A percentile compares a stretch with the other conserved stretches of the same genome.
Evolutionary conservation across 495 filamentous ascomycete genomes (phyloP).

Genomic region (Penicillium alfredii): DNA sequence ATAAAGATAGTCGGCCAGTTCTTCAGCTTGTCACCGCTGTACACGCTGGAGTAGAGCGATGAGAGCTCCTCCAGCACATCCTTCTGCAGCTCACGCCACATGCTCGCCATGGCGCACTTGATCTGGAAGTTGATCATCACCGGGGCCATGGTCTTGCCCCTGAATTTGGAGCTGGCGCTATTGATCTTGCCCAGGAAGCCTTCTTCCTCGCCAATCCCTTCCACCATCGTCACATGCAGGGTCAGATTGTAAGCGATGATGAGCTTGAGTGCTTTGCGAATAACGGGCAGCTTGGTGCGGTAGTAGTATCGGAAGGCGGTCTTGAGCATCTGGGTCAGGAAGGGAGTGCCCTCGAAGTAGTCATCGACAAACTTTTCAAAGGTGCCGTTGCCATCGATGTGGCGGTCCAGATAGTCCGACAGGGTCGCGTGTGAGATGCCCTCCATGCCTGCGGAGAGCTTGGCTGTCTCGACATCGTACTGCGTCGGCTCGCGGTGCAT

Average conservation of each 20-base stretch:
- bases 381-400: conserved; percentile 69
- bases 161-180: conserved; percentile 69
- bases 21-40: conserved; percentile 88
- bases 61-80: conserved; percentile 91
- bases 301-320: conserved; percentile 85
- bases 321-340: conserved; percentile 89
- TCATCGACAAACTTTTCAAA: conserved; percentile 90
- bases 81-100: conserved; percentile 95
- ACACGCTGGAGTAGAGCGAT: conserved; percentile 81
- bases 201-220: conserved; percentile 77
- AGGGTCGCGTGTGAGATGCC: conserved; percentile 70
- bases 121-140: conserved; percentile 99
- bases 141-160: conserved; percentile 80
- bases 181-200: conserved; percentile 72
- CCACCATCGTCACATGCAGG: conserved; percentile 83
- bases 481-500: conserved; percentile 63
- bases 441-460: conserved; percentile 75
- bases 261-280: conserved; percentile 86
- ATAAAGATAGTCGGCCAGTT: conserved; percentile 98
- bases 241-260: conserved; percentile 91
- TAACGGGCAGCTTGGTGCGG: conserved; percentile 73
- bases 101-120: conserved; percentile 87
- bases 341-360: conserved; percentile 88
- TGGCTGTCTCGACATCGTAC: conserved; percentile 79
- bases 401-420: conserved; percentile 84